These are phyloP conservation scores for Zygnema circumcarinatum DNA, from an alignment of 139 green algal genomes.

Conservation along the genomic window DNA sequence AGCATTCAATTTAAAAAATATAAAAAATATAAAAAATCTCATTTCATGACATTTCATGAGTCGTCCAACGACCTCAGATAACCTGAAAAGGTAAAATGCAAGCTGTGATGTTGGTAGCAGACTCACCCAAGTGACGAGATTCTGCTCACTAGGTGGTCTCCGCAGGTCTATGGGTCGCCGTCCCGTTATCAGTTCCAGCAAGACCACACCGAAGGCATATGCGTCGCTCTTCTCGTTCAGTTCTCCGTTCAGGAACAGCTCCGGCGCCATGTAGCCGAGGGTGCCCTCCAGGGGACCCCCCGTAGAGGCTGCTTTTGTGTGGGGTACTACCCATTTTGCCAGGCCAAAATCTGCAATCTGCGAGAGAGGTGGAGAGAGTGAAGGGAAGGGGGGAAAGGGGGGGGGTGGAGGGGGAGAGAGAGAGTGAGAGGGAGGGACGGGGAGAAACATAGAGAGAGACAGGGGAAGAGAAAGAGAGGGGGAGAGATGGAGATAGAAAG, in stretches of 20 bases:
- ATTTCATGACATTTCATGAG: too few relatives aligned
- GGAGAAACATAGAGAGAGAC: too few relatives aligned
- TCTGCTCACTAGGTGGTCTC: conserved; percentile 22
- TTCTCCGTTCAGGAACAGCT: conserved; percentile 49
- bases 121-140: conserved; percentile 58
- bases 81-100: not conserved
- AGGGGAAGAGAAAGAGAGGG: too few relatives aligned
- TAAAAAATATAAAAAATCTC: too few relatives aligned
- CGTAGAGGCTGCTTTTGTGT: not conserved
- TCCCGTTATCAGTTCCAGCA: conserved; percentile 65
- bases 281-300: conserved; percentile 54
- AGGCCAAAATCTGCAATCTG: conserved; percentile 67
- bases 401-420: too few relatives aligned
- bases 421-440: too few relatives aligned
- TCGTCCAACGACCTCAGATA: too few relatives aligned
- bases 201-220: conserved; percentile 64
- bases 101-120: not conserved
- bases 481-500: too few relatives aligned
- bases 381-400: not conserved
- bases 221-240: conserved; percentile 62
- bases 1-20: too few relatives aligned
- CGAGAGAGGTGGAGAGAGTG: not conserved
- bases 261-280: conserved; percentile 62
- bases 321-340: conserved; percentile 31
- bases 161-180: conserved; percentile 45